Base-by-base conservation (phyloP, 163 green algal genomes). In the Scenedesmus sp. region DNA sequence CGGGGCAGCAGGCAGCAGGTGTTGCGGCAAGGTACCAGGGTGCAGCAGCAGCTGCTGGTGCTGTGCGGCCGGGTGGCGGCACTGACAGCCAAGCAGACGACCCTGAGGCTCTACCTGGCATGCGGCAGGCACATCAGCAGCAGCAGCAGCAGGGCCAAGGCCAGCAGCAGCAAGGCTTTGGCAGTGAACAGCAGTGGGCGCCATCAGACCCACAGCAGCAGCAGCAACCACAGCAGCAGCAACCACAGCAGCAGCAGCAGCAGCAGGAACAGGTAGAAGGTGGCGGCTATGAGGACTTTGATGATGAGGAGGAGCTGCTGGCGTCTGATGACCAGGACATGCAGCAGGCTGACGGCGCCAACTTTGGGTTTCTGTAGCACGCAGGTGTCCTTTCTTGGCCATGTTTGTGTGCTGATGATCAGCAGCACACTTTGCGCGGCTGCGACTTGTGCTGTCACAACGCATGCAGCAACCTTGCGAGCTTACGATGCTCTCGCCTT, bases 21-120 rank as follows among this genome's bases (percentile, higher is more conserved):
- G 7, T 79, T 52, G 59, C 59, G 34, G 57, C 66, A 76, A 76
- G 66, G 66, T 76, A 76, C 66, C 66, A 88, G 6, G 34, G 54
- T n/a, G 84, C 64, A 54, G 62, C 70, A 20, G 84, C 70, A 20
- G 84, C 70, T 82, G 84, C 60, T 26, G 57, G 60, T 60, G 57
- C 77, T 2, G 60, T 88, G 84, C 26, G 74, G 74, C 66, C 66
- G 16, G 15, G 16, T 60, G 79, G 46, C 10, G 52, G 46, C 79
- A 56, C 16, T 56, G 82, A 87, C 56, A 87, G 82, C 56, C 82
- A 87, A 73, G 82, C 55, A 66, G 82, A 46, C 7, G 86, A 90
- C 34, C 86, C 86, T 57, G 86, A 90, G 20, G 55, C 34, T 9
- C 26, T 90, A 55, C 86, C 86, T 34, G 86, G 64, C 8, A 12